Base-by-base conservation (phyloP, 2,329 filamentous ascomycete genomes). In the Penicillium rolfsii region DNA sequence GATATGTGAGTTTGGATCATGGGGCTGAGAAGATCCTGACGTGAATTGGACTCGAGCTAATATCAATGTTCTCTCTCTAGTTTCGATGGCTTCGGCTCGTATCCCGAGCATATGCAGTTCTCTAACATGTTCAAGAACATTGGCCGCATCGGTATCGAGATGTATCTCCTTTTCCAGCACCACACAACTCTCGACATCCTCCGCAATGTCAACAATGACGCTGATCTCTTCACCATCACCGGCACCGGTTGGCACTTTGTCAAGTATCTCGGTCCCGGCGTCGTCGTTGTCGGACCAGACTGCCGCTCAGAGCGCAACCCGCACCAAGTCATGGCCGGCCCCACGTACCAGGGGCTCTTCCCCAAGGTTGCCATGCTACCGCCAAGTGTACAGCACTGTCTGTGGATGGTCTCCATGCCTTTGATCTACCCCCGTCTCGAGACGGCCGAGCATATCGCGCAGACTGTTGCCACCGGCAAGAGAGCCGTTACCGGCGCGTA, bases 71-170 rank as follows among this genome's bases (percentile, higher is more conserved):
- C 19, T 26, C 7, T 26, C 1, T 22, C 1, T 64, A 96, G 92
- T 60, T 99, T 99, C 69, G 95, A 99, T 73, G 95, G 95, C 28
- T 99, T 95, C 70, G 95, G 95, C 33, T 97, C 93, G 1, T 99
- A 98, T 71, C 95, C 95, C 0, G 93, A 97, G 64, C 96, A 98
- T 74, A 98, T 99, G 94, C 95, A 99, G 74, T 91, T 91, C 67
- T 97, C 93, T 19, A 90, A 96, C 66, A 93, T 98, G 80, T 98
- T 99, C 83, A 97, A 96, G 80, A 98, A 98, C 73, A 96, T 98
- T 71, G 95, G 95, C 26, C 88, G 95, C 40, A 89, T 99, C 63
- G 95, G 93, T 24, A 93, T 96, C 58, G 93, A 98, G 68, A 97
- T 97, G 93, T 99, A 98, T 74, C 84, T 99, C 38, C 85, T 99